Conservation (phyloP, 2,329 filamentous ascomycete species). For the Furcasterigmium sp. region DNA sequence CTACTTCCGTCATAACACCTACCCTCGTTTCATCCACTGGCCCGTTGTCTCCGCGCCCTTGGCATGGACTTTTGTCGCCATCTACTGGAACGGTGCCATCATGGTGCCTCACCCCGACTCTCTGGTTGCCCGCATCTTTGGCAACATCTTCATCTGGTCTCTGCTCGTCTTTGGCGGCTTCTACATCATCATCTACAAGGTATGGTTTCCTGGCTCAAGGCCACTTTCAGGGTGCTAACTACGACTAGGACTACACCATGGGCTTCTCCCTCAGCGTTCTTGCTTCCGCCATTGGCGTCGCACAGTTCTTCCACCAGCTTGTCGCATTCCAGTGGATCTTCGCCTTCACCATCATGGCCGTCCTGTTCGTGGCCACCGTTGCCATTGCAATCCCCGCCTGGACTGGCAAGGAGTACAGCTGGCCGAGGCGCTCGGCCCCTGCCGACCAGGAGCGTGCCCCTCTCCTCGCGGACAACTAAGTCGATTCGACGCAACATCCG, state of each 20-base stretch:
- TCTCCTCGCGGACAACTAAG: conserved; percentile 45
- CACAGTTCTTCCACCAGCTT: conserved; percentile 67
- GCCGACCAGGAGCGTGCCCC: conserved; percentile 56
- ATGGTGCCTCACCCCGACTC: conserved; percentile 65
- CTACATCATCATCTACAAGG: conserved; percentile 71
- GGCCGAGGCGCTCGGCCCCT: conserved; percentile 33
- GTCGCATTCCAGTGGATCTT: conserved; percentile 91
- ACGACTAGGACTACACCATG: conserved; percentile 63
- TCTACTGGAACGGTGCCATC: conserved; percentile 87
- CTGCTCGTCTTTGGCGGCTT: conserved; percentile 72
- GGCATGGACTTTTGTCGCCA: conserved; percentile 78
- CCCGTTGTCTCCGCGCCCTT: conserved; percentile 72
- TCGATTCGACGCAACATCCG: no score
- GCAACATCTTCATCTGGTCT: conserved; percentile 85
- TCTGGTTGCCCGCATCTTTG: conserved; percentile 69
- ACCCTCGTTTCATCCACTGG: conserved; percentile 70
- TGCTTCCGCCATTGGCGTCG: conserved; percentile 68
- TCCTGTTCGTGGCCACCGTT: conserved; percentile 66
- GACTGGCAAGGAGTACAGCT: conserved; percentile 51
- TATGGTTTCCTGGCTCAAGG: conserved; percentile 19
- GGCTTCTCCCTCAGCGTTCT: conserved; percentile 74
- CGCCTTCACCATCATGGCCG: conserved; percentile 73
- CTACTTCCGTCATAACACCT: conserved; percentile 74
- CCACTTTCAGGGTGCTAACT: conserved; percentile 5
- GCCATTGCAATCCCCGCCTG: conserved; percentile 59